Evolutionary conservation across 1,139 yeast genomes (phyloP).

Genomic region (Kodamaea fungicola): DNA sequence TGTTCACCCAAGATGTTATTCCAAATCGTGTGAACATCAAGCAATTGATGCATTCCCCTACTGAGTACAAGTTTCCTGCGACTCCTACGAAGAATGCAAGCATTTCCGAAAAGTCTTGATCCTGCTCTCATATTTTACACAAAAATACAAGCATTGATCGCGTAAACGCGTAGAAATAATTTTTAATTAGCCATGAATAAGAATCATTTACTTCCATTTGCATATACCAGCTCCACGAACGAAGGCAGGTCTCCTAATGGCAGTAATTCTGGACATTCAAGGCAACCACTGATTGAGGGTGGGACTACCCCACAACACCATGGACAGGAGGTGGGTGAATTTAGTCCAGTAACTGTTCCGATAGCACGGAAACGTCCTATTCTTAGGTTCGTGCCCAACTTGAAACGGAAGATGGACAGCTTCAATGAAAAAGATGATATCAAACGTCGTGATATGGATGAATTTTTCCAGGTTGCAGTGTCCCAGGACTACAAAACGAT

Average conservation of each 20-base stretch:
- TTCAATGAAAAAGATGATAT: conserved; percentile 45
- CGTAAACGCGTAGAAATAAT: no score
- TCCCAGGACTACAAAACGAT: conserved; percentile 10
- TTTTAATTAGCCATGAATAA: conserved; percentile 3
- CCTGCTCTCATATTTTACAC: no score
- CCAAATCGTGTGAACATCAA: no score
- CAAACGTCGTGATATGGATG: conserved; percentile 28
- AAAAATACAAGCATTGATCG: no score
- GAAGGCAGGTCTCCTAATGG: conserved; percentile 18
- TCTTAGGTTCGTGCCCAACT: conserved; percentile 25
- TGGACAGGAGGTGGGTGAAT: not conserved
- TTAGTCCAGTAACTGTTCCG: conserved; percentile 15
- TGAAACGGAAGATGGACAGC: conserved; percentile 44
- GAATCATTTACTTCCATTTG: conserved; percentile 42
- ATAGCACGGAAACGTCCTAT: conserved; percentile 6
- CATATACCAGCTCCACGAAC: conserved; percentile 27
- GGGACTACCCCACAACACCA: not conserved
- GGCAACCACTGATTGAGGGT: conserved; percentile 13
- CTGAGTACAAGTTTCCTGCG: no score
- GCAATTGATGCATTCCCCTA: no score
- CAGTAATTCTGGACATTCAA: conserved; percentile 1
- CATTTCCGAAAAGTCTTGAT: no score
- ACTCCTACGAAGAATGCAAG: no score
- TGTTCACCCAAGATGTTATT: no score
- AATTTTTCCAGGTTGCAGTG: conserved; percentile 3